These are phyloP conservation scores for Leishmania gerbilli DNA, from an alignment of 208 protist species.

Conservation along the genomic window DNA sequence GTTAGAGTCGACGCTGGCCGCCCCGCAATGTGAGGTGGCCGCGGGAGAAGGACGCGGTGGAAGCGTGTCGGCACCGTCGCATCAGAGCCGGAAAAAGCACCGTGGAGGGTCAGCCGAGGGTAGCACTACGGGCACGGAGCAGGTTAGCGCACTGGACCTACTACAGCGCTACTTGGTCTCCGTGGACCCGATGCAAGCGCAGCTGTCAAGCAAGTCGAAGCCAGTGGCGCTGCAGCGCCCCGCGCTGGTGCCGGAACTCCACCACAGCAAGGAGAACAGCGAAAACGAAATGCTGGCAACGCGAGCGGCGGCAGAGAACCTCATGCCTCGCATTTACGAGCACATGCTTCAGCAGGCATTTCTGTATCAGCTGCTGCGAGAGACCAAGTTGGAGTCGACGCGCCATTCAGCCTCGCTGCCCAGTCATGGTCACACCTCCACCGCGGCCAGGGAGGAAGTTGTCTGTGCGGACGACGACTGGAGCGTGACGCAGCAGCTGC, in stretches of 20 bases:
- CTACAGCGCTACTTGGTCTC: slow-evolving; percentile 30
- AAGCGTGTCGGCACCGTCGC: neutral
- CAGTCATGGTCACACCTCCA: neutral
- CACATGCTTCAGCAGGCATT: slow-evolving; percentile 32
- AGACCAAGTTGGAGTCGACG: slow-evolving; percentile 18
- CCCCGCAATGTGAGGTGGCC: neutral
- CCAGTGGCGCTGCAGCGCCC: neutral
- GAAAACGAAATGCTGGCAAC: slow-evolving; percentile 10
- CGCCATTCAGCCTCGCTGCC: neutral
- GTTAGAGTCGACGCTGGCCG: slow-evolving; percentile 25
- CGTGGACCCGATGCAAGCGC: neutral
- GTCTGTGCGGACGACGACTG: slow-evolving; percentile 9
- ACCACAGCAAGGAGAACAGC: neutral
- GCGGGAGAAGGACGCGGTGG: neutral
- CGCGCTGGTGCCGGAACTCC: neutral
- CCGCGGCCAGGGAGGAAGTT: neutral
- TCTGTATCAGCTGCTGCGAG: slow-evolving; percentile 23
- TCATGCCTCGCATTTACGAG: slow-evolving; percentile 32
- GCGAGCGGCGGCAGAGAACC: slow-evolving; percentile 19
- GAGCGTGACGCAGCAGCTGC: slow-evolving; percentile 33
- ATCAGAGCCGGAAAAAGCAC: neutral
- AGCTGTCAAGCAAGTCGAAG: neutral
- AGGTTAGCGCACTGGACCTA: slow-evolving; percentile 26
- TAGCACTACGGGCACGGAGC: slow-evolving; percentile 1
- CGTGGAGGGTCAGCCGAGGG: neutral